A percentile compares a stretch with the other conserved stretches of the same genome.
phyloP scores from a whole-genome alignment of 2,329 filamentous ascomycete genomes.

The Apiospora sp. region DNA sequence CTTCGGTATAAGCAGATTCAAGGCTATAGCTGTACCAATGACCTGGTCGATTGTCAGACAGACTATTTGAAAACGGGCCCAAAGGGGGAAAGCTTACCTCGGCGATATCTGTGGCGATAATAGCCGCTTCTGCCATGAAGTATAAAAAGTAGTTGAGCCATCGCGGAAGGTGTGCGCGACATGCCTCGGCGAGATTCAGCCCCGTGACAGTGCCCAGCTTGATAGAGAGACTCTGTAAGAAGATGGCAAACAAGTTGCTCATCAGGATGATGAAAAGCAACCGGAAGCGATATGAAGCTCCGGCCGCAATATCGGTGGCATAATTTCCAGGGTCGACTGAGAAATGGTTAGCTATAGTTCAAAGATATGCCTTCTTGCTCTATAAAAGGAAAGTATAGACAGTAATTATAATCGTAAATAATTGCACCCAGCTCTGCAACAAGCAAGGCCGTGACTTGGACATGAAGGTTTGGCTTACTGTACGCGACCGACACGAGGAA shows the following conservation, averaged over 20 bases:
- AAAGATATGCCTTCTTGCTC: neutral
- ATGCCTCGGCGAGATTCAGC: conserved; percentile 71
- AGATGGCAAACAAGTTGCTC: conserved; percentile 75
- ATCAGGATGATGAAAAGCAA: conserved; percentile 74
- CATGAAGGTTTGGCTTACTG: conserved; percentile 47
- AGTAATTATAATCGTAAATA: conserved; percentile 11
- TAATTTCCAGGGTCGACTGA: conserved; percentile 71
- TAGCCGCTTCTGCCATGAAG: conserved; percentile 69
- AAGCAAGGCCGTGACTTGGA: neutral
- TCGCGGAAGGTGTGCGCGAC: conserved; percentile 68
- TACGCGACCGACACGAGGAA: conserved; percentile 70
- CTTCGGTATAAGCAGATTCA: conserved; percentile 70
- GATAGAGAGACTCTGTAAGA: conserved; percentile 72
- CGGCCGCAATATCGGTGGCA: conserved; percentile 73
- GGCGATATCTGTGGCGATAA: conserved; percentile 76
- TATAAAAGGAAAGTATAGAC: conserved; percentile 23
- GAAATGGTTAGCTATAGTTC: neutral
- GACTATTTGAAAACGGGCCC: neutral
- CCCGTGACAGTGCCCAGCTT: conserved; percentile 75
- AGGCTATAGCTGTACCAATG: conserved; percentile 74
- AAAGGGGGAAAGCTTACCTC: conserved; percentile 54
- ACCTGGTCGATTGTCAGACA: conserved; percentile 51
- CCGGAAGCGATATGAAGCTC: conserved; percentile 69
- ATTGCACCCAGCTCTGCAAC: neutral
- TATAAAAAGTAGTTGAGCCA: conserved; percentile 73